Evolutionary conservation across 129 eudicot species (phyloP).

Genomic region (Erigeron canadensis): DNA sequence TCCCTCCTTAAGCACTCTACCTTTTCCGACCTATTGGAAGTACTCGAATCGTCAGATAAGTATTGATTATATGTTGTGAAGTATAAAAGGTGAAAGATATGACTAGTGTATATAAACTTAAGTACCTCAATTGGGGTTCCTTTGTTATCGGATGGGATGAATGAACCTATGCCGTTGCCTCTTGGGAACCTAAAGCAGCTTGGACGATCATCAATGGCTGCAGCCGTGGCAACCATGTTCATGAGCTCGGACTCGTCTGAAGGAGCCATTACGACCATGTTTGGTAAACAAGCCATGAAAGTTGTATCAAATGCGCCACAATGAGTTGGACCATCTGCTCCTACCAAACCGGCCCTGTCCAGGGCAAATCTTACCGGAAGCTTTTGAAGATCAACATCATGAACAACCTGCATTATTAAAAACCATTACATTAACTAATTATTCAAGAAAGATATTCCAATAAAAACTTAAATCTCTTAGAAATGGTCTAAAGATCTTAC

Average conservation of each 20-base stretch:
- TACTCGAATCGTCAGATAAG: background rate
- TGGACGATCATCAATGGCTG: slow-evolving; percentile 63
- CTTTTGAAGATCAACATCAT: slow-evolving; percentile 76
- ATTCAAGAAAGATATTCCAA: background rate
- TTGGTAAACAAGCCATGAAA: slow-evolving; percentile 76
- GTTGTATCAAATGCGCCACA: slow-evolving; percentile 72
- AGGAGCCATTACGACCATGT: slow-evolving; percentile 82
- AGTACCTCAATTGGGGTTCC: slow-evolving; percentile 57
- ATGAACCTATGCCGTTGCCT: slow-evolving; percentile 60
- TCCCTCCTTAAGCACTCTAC: slow-evolving; percentile 57
- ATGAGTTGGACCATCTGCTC: slow-evolving; percentile 75
- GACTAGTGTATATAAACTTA: background rate
- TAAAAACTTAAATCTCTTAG: background rate
- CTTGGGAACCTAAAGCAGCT: slow-evolving; percentile 72
- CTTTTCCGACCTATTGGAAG: slow-evolving; percentile 52
- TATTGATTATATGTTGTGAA: background rate
- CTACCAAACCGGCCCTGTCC: slow-evolving; percentile 73
- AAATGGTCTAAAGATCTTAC: slow-evolving; percentile 26
- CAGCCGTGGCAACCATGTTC: slow-evolving; percentile 72
- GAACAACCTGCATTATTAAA: slow-evolving; percentile 47
- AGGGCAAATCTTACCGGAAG: slow-evolving; percentile 60
- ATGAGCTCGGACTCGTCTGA: slow-evolving; percentile 60
- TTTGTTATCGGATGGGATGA: slow-evolving; percentile 50
- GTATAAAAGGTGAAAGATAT: background rate
- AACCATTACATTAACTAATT: background rate